Evolutionary conservation across 306 rosid genomes (phyloP), one percentile per base, ranked within the genome.

Genomic region (Biancaea sappan): DNA sequence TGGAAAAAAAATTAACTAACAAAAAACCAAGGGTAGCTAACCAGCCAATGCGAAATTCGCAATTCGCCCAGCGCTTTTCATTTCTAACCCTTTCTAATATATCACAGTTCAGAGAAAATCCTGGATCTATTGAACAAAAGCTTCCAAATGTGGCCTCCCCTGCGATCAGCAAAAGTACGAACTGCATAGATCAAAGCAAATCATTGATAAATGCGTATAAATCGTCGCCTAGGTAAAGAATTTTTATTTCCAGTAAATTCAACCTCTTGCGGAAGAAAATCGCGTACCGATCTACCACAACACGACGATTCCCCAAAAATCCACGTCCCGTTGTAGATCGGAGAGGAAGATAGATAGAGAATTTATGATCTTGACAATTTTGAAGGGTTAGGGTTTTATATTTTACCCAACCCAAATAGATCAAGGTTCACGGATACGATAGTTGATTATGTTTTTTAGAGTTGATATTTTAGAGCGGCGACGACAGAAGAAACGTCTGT

Each of bases 41-140:
- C 98, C 98, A 78, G 92, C 86, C 79, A 94, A 82, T 51, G 96
- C 97, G 48, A 94, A 80, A 89, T 89, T 91, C 48, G 97, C 97
- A 71, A 94, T 43, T 61, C 97, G 94, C 74, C 91, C 97, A 1
- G 79, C 85, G 82, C 79, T 91, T 88, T 87, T 91, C 98, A 94
- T 94, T 47, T 64, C 40, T 48, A 64, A 71, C 63, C 53, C 38
- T 54, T 66, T 35, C 68, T 34, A 56, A 59, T 25, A 50, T 50
- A 52, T 29, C 54, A 51, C 71, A 57, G 74, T 47, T 72, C 51
- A 10, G 43, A n/a, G 51, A 29, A 31, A 80, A 73, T 21, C 47
- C 18, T 59, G 66, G 84, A 88, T 88, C 86, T 69, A 28, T 54
- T 22, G 61, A 82, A 82, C 69, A 48, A 52, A 81, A 66, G 32